Evolutionary conservation across 306 rosid species (phyloP), one percentile per base, ranked within the genome.

Genomic region (Vigna mungo): DNA sequence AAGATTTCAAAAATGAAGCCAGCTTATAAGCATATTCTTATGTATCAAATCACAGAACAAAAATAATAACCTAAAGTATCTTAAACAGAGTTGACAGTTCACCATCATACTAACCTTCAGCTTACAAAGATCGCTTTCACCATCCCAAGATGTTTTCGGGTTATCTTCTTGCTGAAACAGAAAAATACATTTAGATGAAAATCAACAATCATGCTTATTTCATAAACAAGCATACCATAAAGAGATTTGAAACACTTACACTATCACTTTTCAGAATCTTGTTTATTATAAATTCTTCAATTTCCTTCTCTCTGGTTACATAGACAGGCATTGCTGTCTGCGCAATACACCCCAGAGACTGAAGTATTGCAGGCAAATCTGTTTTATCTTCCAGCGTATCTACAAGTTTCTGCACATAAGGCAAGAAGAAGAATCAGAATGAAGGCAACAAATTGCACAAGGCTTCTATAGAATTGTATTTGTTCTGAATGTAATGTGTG

Each of bases 341-440:
- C 7, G 99, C 99, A 78, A 93, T 92, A 72, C 99, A 96, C 80
- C 99, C 99, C 71, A 96, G 84, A 47, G 99, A 96, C 83, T 96
- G 99, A 25, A 96, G 96, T 58, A 96, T 90, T 46, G 96, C 89
- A 86, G 99, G 98, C 65, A 96, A 87, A 80, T 93, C 92, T 63
- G 87, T 76, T 85, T 85, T 88, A 81, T 92, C 94, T 77, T 92
- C 97, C 80, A 92, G 90, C 93, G 89, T 81, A 83, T 85, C 92
- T 76, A 96, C 99, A 84, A 96, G 99, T 84, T 87, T 88, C 99
- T 96, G 93, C 77, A 83, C 58, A 69, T 69, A 68, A 68, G 59
- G 72, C 10, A n/a, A 66, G 37, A 13, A 41, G 46, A 85, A 80
- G 75, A 43, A 73, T 82, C 67, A 91, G 78, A 70, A 20, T 39